Base-by-base conservation (phyloP, 345 rosid genomes). In the Combretum micranthum region DNA sequence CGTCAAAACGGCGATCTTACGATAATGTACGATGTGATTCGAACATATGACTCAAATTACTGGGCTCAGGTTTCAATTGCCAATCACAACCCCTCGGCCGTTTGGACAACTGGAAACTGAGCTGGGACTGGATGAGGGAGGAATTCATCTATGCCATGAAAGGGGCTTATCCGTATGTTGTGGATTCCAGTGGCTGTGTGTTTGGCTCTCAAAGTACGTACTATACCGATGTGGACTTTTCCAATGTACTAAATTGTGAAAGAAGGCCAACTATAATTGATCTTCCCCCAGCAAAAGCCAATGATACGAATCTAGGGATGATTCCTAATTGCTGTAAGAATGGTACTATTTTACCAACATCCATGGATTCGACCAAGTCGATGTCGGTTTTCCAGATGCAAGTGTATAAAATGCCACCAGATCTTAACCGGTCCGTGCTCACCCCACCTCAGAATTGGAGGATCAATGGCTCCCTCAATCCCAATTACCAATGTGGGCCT, bases 51-150 rank as follows among this genome's bases (percentile, higher is more conserved):
- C 19, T 80, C 88, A 1, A 81, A 69, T 66, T 92, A 92, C 71
- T 78, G 86, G 87, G 81, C 88, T 2, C 87, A 81, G 71, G 88
- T 92, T 52, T 64, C 84, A 13, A 81, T 92, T 51, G 72, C 75
- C 5, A 92, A 92, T 74, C 83, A 83, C 61, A 80, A 88, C 44
- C 86, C n/a, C 76, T 92, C 10, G 96, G 98, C 19, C 90, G 98
- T 21, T 88, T 92, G 9, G 98, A 92, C 67, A 78, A 86, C 64
- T 92, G 98, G 98, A 74, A 84, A 54, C 70, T 92, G 55, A 92
- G 96, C 71, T 92, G 86, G 72, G 93, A 92, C 60, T 92, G 98
- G 98, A 92, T 78, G 85, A 70, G 67, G 44, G 87, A 81, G 32
- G 98, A 92, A 56, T 92, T 92, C 57, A 86, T 92, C 64, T 32